Base-by-base conservation (phyloP, 768 basidiomycete genomes). In the Porphyrellus cyaneotinctus region DNA sequence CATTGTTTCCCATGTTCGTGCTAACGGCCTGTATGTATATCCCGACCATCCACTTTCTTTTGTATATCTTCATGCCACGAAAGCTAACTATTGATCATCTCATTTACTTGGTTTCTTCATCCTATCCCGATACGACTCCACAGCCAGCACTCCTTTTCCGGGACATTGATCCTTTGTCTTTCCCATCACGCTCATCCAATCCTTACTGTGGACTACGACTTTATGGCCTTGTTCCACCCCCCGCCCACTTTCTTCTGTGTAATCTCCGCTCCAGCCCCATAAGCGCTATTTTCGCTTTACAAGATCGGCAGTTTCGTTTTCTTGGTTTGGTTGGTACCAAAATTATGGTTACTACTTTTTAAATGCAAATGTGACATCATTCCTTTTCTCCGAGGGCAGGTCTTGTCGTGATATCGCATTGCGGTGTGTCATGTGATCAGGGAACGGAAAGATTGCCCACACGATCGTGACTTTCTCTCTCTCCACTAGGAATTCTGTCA, bases 181-280 rank as follows among this genome's bases (percentile, higher is more conserved):
- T 53, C 23, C 52, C 37, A 47, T 50, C 43, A 38, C 14, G 35
- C 47, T 41, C 49, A 57, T 58, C 43, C 64, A 38, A 64, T 35
- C 58, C 39, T 53, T 63, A 53, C 61, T 60, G 43, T 57, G 67
- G 61, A 71, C 67, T 50, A 61, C 62, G 68, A 60, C 43, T 51
- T 58, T 63, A 64, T 57, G 56, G 30, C 47, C 43, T 52, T 46
- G 9, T 26, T 57, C 49, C 50, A 18, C 54, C 55, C 51, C 49
- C 23, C 12, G 48, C 36, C 28, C 54, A 39, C 38, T 54, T 22
- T 49, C 30, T 48, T 36, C 47, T 59, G 64, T 64, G 52, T 49
- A 49, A 49, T 46, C 42, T 39, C 46, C 30, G 31, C 22, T 43
- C 36, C 47, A 47, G 41, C 46, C 33, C 24, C 44, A 56, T 58